Evolutionary conservation across 2,329 filamentous ascomycete genomes (phyloP).

Genomic region (Hymenoscyphus scutula): DNA sequence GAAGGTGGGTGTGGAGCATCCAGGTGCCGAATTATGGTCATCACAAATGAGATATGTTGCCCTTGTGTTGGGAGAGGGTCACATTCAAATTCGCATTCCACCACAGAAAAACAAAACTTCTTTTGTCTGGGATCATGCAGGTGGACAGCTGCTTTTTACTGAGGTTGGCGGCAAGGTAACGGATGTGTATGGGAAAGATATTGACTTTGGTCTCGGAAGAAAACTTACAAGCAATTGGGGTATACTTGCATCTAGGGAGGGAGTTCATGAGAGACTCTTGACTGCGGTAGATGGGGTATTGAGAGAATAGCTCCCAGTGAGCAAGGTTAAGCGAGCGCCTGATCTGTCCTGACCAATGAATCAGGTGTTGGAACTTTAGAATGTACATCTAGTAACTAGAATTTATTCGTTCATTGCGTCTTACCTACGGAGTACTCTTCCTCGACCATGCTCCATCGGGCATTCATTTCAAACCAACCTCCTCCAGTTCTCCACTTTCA

Average conservation of each 20-base stretch:
- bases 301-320: neutral
- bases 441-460: too few relatives aligned
- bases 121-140: conserved; percentile 53
- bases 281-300: neutral
- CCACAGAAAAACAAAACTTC: conserved; percentile 34
- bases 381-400: too few relatives aligned
- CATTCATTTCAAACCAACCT: too few relatives aligned
- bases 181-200: conserved; percentile 48
- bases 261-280: neutral
- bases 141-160: conserved; percentile 49
- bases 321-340: neutral
- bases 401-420: too few relatives aligned
- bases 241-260: neutral
- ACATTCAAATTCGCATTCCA: conserved; percentile 49
- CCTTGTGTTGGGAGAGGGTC: conserved; percentile 48
- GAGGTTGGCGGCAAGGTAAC: conserved; percentile 50
- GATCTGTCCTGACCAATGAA: too few relatives aligned
- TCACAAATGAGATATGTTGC: conserved; percentile 54
- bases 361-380: too few relatives aligned
- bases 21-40: conserved; percentile 49
- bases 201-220: conserved; percentile 47
- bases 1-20: conserved; percentile 44
- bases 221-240: conserved; percentile 41
- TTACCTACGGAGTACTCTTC: too few relatives aligned
- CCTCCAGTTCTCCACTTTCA: too few relatives aligned